Evolutionary conservation across 2,329 filamentous ascomycete species (phyloP).

Genomic region (Akanthomyces muscarius): DNA sequence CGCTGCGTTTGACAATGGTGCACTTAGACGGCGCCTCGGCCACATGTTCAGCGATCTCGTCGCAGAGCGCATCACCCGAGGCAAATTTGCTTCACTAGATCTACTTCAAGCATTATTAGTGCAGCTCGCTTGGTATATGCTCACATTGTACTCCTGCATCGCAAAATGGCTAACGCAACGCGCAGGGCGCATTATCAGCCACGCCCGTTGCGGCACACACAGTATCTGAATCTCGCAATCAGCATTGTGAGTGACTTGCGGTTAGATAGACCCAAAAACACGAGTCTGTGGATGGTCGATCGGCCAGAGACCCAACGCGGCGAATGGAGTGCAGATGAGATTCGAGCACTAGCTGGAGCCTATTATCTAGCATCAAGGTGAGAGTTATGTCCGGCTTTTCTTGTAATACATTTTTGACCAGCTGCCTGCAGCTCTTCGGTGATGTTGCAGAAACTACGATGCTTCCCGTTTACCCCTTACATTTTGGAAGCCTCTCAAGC

Average conservation of each 20-base stretch:
- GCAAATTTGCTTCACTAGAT: conserved; percentile 27
- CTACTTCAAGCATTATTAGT: conserved; percentile 31
- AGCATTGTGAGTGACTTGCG: conserved; percentile 32
- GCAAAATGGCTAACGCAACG: too few relatives aligned
- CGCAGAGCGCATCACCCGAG: conserved; percentile 22
- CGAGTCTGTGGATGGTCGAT: conserved; percentile 28
- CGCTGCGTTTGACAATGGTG: conserved; percentile 22
- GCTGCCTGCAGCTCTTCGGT: conserved; percentile 25
- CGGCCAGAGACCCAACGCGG: conserved; percentile 7
- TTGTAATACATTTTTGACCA: not conserved
- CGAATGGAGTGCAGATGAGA: conserved; percentile 27
- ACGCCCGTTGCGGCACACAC: conserved; percentile 26
- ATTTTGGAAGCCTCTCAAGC: conserved; percentile 26
- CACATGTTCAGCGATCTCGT: conserved; percentile 28
- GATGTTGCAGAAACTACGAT: conserved; percentile 29
- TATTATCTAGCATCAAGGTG: conserved; percentile 33
- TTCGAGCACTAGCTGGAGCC: conserved; percentile 28
- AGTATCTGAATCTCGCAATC: conserved; percentile 29
- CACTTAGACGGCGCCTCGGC: conserved; percentile 26
- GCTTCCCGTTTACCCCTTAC: conserved; percentile 27
- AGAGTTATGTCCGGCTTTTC: too few relatives aligned
- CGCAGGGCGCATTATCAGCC: conserved; percentile 32
- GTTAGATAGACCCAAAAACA: conserved; percentile 27
- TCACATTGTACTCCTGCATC: not conserved
- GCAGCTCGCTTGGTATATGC: conserved; percentile 28